Base-by-base conservation (phyloP, 352 stramenopile genomes). In the Globisporangium yorkense region DNA sequence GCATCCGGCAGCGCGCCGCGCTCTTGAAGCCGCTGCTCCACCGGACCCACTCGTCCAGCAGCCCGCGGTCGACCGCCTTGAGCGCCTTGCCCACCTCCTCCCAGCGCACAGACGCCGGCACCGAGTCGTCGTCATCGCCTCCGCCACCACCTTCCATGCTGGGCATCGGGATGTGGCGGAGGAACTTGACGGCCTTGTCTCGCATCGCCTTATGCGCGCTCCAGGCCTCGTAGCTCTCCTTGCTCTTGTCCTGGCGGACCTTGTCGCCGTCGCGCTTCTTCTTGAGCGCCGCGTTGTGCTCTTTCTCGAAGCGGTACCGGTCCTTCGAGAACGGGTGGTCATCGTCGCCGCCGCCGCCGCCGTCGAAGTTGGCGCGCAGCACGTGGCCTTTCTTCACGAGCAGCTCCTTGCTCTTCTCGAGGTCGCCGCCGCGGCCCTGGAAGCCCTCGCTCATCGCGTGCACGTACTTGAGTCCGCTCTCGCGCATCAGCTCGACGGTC, bases 371-470 rank as follows among this genome's bases (percentile, higher is more conserved):
- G 12, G 75, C 84, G 18, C 79, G 75, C 44, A 90, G 57, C 24
- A 95, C 71, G 55, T 91, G 73, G 12, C 85, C 84, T 61, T 91
- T 75, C 54, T 91, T 88, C 49, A 89, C 59, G 7, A 96, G 72
- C 13, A 82, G 24, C 58, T 92, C 66, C 49, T 84, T 80, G 50
- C 79, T 86, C 57, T 88, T 90, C 51, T 96, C 86, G 16, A 96
- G 61, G 58, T 96, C 86, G 6, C 82, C 82, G 7, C 80, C 81
- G n/a, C 84, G 76, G 13, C 81, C 84, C 61, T 94, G 81, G 56
- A 94, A 92, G 16, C 82, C 84, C 69, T 94, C 80, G 56, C 77
- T 92, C 84, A 92, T 94, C 18, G 84, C 81, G 51, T 92, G 84
- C 8, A 92, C 80, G 56, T 91, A 94, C 57, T 89, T 91, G 50